Conservation (phyloP, 805 yeast species). For the Metschnikowia kunwiensis region DNA sequence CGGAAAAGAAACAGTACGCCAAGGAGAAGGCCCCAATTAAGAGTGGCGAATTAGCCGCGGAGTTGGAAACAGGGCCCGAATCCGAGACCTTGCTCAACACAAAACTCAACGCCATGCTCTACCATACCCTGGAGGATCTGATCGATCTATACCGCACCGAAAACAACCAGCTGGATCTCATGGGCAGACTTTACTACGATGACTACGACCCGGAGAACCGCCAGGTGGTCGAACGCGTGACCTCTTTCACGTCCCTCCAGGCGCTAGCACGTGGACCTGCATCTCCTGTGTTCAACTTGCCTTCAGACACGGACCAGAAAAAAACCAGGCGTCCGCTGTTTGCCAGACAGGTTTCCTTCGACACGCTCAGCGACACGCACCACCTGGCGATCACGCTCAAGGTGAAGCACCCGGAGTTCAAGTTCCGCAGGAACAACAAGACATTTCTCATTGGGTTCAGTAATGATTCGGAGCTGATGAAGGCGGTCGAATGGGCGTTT, state of each 20-base stretch:
- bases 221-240: slow-evolving; percentile 15
- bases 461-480: slow-evolving; percentile 34
- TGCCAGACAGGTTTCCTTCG: slow-evolving; percentile 42
- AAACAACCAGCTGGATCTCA: slow-evolving; percentile 37
- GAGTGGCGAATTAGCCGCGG: slow-evolving; percentile 3
- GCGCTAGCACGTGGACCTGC: slow-evolving; percentile 5
- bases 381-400: slow-evolving; percentile 38
- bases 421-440: slow-evolving; percentile 43
- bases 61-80: slow-evolving; percentile 14
- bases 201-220: slow-evolving; percentile 37
- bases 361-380: slow-evolving; percentile 32
- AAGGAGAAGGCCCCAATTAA: slow-evolving; percentile 16
- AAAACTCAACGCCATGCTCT: slow-evolving; percentile 35
- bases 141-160: slow-evolving; percentile 37
- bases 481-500: slow-evolving; percentile 44
- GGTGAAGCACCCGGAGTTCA: slow-evolving; percentile 41
- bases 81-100: slow-evolving; percentile 37
- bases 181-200: slow-evolving; percentile 43
- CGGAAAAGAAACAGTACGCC: slow-evolving; percentile 15
- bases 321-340: slow-evolving; percentile 20
- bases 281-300: slow-evolving; percentile 17
- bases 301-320: background rate
- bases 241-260: slow-evolving; percentile 15
- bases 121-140: slow-evolving; percentile 37
- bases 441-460: slow-evolving; percentile 40